Evolutionary conservation across 176 grass and related monocot species (phyloP).

Genomic region (Raddia distichophylla): DNA sequence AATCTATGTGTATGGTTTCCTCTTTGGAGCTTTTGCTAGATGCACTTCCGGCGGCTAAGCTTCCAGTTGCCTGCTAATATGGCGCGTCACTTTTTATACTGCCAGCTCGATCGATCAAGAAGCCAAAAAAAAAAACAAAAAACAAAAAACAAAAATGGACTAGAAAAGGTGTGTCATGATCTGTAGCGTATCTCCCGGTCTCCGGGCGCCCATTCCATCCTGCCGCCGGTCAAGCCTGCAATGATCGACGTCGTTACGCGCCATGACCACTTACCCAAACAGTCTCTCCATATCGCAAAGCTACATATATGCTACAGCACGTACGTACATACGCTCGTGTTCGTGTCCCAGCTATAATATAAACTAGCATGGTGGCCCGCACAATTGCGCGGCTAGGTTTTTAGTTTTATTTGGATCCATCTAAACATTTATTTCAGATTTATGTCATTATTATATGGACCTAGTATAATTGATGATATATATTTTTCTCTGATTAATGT

Average conservation of each 20-base stretch:
- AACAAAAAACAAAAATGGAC: no score
- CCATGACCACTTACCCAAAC: background rate
- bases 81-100: background rate
- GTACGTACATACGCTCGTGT: background rate
- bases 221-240: constrained; percentile 29
- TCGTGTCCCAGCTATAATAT: background rate
- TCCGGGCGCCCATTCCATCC: constrained; percentile 17
- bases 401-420: no score
- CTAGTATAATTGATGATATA: no score
- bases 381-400: no score
- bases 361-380: no score
- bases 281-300: background rate
- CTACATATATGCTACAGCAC: background rate
- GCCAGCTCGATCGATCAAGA: background rate
- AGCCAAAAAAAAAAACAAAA: no score
- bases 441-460: no score
- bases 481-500: no score
- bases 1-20: no score
- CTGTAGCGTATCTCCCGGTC: background rate
- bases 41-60: background rate
- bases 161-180: background rate
- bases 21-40: no score
- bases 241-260: background rate
- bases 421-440: no score
- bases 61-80: background rate